A percentile compares a stretch with the other conserved stretches of the same genome.
Evolutionary conservation across 2,329 filamentous ascomycete genomes (phyloP).

Genomic region (Rhynchosporium graminicola): DNA sequence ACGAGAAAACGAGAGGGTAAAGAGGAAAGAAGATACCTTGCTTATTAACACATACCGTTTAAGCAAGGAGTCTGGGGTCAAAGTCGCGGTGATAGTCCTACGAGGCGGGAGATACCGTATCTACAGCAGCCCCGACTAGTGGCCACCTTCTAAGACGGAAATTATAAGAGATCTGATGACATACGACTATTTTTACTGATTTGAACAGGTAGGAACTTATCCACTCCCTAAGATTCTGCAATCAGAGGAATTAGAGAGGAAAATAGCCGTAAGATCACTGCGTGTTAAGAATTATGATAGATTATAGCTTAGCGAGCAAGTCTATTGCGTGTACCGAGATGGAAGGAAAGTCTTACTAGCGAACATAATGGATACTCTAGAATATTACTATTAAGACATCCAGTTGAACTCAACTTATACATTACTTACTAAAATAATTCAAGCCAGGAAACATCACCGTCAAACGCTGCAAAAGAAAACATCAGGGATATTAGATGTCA

Average conservation of each 20-base stretch:
- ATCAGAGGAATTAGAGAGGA: background rate
- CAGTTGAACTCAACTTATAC: no score
- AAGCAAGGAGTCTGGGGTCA: background rate
- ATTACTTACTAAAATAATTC: background rate
- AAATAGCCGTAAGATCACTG: background rate
- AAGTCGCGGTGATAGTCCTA: background rate
- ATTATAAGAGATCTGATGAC: background rate
- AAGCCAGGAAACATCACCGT: background rate
- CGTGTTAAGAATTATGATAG: background rate
- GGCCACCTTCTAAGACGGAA: background rate
- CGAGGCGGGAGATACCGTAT: background rate
- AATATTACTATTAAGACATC: no score
- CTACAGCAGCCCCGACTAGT: background rate
- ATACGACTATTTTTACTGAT: background rate
- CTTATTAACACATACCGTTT: slow-evolving; percentile 4
- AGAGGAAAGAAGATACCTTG: background rate
- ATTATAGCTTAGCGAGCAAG: background rate
- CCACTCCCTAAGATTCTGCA: background rate
- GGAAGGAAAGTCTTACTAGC: background rate
- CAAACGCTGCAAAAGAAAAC: background rate
- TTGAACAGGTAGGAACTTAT: background rate
- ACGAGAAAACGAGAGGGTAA: background rate
- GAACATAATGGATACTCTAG: no score
- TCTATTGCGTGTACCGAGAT: background rate
- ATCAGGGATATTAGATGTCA: background rate